Conservation (phyloP, 2,329 filamentous ascomycete species). For the Diaporthe sp. region DNA sequence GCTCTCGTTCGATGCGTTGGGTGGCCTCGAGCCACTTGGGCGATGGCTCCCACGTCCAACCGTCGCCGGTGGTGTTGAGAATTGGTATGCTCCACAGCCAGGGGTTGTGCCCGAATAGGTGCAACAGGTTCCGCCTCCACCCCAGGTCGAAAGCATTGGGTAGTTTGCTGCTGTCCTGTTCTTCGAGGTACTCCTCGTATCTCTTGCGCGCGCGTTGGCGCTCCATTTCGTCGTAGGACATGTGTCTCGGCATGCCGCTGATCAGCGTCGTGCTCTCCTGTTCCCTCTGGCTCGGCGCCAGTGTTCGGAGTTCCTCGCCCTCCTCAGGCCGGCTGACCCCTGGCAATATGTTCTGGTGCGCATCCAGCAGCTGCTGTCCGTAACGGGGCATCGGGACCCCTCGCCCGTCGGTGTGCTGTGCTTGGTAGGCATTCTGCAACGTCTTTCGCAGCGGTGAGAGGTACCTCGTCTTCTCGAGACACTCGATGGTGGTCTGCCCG, state of each 20-base stretch:
- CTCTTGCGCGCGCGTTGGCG: constrained; percentile 67
- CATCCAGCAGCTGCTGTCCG: constrained; percentile 82
- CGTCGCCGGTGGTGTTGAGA: constrained; percentile 89
- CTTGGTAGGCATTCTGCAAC: constrained; percentile 74
- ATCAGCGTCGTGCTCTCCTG: constrained; percentile 39
- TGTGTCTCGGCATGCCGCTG: constrained; percentile 56
- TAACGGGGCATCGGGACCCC: constrained; percentile 69
- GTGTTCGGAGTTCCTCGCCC: constrained; percentile 72
- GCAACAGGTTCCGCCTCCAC: constrained; percentile 81
- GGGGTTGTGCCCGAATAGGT: constrained; percentile 84
- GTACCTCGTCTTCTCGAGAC: constrained; percentile 95
- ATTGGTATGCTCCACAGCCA: constrained; percentile 85
- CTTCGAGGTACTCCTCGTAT: constrained; percentile 84
- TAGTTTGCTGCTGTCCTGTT: constrained; percentile 87
- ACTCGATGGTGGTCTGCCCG: constrained; percentile 96
- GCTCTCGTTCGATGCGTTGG: constrained; percentile 71
- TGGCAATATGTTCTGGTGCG: constrained; percentile 85
- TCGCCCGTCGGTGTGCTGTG: constrained; percentile 66
- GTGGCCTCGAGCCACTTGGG: constrained; percentile 81
- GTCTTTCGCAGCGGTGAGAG: constrained; percentile 82
- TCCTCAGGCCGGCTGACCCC: constrained; percentile 86
- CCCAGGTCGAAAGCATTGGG: constrained; percentile 96
- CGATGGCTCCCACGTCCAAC: constrained; percentile 94
- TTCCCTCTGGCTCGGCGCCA: constrained; percentile 33
- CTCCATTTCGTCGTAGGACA: constrained; percentile 70